These are phyloP conservation scores for Ophiostoma ulmi DNA, from an alignment of 2,329 filamentous ascomycete genomes.

Conservation along the genomic window DNA sequence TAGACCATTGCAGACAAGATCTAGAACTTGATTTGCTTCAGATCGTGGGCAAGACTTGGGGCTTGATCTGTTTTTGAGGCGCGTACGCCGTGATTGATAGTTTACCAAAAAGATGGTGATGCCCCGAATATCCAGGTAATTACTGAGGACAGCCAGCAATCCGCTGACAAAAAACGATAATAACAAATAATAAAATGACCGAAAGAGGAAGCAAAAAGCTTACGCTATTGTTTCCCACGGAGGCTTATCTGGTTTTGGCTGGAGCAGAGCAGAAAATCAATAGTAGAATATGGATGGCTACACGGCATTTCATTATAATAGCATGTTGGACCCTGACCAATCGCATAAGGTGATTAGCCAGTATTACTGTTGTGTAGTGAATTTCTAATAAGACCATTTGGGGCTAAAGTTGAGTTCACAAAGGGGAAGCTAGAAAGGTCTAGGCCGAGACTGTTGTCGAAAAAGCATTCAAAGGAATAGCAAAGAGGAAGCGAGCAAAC, in stretches of 20 bases:
- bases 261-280: not conserved
- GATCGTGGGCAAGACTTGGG: not conserved
- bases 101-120: not conserved
- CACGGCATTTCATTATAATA: not conserved
- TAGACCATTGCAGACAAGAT: not conserved
- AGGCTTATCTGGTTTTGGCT: not conserved
- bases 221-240: not conserved
- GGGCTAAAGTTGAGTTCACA: not conserved
- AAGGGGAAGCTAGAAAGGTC: not conserved
- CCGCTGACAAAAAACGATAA: not conserved
- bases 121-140: not conserved
- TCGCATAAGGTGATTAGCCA: not conserved
- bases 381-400: not conserved
- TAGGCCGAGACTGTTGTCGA: constrained; percentile 1
- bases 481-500: not conserved
- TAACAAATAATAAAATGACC: not conserved
- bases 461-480: not conserved
- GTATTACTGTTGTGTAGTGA: not conserved
- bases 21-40: not conserved
- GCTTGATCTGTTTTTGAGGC: not conserved
- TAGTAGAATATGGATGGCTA: not conserved
- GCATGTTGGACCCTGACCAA: not conserved
- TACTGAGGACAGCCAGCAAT: not conserved
- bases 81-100: not conserved
- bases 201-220: not conserved